Evolutionary conservation across 2,329 filamentous ascomycete genomes (phyloP), one percentile per base, ranked within the genome.

Genomic region (Trichophyton schoenleinii): DNA sequence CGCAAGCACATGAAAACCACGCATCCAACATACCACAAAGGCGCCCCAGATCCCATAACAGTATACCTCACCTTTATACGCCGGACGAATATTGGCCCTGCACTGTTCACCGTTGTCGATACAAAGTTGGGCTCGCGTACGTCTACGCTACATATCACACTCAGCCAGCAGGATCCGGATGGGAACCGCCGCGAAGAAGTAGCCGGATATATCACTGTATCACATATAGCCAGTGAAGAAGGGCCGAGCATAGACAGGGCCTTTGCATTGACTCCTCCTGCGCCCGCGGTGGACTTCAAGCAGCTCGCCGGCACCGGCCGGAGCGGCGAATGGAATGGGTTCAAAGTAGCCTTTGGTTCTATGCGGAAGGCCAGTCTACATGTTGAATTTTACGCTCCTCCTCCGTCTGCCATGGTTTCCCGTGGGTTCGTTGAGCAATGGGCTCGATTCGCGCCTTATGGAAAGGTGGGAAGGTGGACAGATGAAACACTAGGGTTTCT

Each of bases 31-130:
- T 80, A 82, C 62, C 72, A 73, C 65, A 67, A 69, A 38, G 69
- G 68, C 42, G 65, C 71, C 11, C 83, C 84, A 1, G 80, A 86
- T 61, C 83, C 84, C 3, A 81, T 87, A 60, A 80, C 83, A 9
- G 75, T 87, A 20, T 85, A 88, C 67, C 76, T 86, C 42, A 80
- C 84, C 62, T 88, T 87, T 72, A 77, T 88, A 4, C 80, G 84
- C 3, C 80, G 85, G 63, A 87, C 85, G 0, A 76, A 82, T 63
- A 74, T 73, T 20, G 85, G 85, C 0, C 78, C 78, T 0, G 83
- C 80, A 1, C 74, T 72, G 1, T 81, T 87, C 69, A 79, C 73
- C 20, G 80, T 88, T 28, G 75, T 80, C 64, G 82, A 88, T 70
- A 78, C 81, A 57, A 88, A 88, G 69, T 75, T 88, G 46, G 85